Conservation (phyloP, 129 eudicot species). For the Chrysanthemum lavandulifolium region DNA sequence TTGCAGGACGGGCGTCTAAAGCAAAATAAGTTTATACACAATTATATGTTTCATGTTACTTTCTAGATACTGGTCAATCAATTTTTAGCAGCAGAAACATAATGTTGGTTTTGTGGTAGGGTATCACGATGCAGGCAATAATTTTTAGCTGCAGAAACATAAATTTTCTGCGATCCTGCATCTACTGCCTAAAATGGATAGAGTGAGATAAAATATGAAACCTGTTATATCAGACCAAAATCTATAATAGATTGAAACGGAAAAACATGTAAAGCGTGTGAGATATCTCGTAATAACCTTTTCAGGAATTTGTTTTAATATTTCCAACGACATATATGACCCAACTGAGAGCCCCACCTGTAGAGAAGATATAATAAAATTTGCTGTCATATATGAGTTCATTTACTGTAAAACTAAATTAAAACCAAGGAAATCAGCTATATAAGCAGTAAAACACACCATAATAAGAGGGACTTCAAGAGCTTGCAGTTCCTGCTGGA, state of each 20-base stretch:
- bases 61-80: not conserved
- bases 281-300: conserved; percentile 47
- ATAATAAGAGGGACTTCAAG: conserved; percentile 64
- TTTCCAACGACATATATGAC: conserved; percentile 67
- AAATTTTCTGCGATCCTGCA: conserved; percentile 39
- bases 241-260: not conserved
- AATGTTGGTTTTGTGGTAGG: not conserved
- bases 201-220: conserved; percentile 55
- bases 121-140: conserved; percentile 5
- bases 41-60: conserved; percentile 7
- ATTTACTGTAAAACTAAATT: conserved; percentile 2
- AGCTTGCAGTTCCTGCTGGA: conserved; percentile 57
- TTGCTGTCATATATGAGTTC: conserved; percentile 16
- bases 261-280: not conserved
- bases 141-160: not conserved
- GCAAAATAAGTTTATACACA: not conserved
- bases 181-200: conserved; percentile 81
- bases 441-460: conserved; percentile 39
- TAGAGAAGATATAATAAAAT: conserved; percentile 14
- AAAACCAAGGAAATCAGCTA: conserved; percentile 5
- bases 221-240: conserved; percentile 43
- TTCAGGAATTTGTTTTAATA: conserved; percentile 48
- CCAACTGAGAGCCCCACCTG: conserved; percentile 95
- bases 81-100: not conserved
- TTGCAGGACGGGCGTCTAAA: not conserved